phyloP scores from a whole-genome alignment of 805 yeast genomes.

The Myxozyma neotropica region DNA sequence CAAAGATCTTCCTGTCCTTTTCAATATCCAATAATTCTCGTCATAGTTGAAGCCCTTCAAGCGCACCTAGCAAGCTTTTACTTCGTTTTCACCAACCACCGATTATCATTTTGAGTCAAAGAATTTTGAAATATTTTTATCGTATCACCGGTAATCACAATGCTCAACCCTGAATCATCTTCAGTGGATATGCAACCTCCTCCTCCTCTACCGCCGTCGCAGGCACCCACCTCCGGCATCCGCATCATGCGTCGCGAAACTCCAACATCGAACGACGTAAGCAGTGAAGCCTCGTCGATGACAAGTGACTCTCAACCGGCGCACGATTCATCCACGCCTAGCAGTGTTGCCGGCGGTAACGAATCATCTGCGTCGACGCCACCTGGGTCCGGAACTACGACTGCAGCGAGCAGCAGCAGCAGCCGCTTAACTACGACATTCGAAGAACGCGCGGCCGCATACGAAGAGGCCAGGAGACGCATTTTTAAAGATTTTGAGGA shows the following conservation, averaged over 20 bases:
- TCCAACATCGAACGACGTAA: constrained; percentile 15
- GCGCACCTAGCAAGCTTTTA: neutral
- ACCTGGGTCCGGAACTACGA: constrained; percentile 48
- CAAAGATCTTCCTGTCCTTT: neutral
- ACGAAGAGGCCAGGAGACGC: constrained; percentile 46
- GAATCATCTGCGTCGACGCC: constrained; percentile 47
- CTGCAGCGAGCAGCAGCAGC: constrained; percentile 37
- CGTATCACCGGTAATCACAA: neutral
- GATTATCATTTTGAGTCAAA: neutral
- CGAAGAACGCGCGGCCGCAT: constrained; percentile 47
- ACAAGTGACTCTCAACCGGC: constrained; percentile 20
- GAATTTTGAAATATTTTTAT: neutral
- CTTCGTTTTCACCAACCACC: no score
- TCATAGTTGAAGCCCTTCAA: no score
- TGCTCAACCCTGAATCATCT: neutral
- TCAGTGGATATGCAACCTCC: neutral
- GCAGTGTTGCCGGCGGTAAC: constrained; percentile 1
- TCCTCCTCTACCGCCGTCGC: neutral
- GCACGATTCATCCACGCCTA: constrained; percentile 1
- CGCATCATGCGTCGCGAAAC: constrained; percentile 33
- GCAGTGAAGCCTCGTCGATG: constrained; percentile 21
- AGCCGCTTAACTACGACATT: constrained; percentile 43
- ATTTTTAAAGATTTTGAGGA: constrained; percentile 42
- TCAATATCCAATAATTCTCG: no score
- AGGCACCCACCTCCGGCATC: constrained; percentile 6